Evolutionary conservation across 1,284 basidiomycete genomes (phyloP).

Genomic region (Rhodotorula sp.): DNA sequence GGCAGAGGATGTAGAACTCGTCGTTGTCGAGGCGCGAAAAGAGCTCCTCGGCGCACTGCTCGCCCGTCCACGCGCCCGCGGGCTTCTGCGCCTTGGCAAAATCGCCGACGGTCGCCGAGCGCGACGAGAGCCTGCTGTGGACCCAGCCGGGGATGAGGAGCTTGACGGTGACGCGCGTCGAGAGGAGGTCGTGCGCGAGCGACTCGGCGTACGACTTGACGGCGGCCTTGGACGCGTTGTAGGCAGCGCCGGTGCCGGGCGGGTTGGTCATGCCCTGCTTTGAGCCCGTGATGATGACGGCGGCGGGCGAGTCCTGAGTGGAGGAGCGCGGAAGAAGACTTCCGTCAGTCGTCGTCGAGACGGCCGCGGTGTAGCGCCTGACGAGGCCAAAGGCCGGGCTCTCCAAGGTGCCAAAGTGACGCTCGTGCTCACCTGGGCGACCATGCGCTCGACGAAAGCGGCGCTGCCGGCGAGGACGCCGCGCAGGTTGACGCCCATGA

Average conservation of each 20-base stretch:
- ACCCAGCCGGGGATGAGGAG: conserved; percentile 46
- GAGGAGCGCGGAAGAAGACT: background rate
- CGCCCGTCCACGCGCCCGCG: conserved; percentile 40
- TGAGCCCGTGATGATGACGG: conserved; percentile 43
- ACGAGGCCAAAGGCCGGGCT: background rate
- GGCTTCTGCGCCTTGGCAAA: conserved; percentile 35
- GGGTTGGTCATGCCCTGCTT: conserved; percentile 46
- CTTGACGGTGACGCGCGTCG: conserved; percentile 36
- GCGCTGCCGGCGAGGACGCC: conserved; percentile 44
- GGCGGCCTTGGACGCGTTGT: conserved; percentile 41
- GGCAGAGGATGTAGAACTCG: conserved; percentile 45
- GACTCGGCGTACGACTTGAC: conserved; percentile 39
- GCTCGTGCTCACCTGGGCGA: conserved; percentile 27
- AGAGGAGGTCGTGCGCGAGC: conserved; percentile 35
- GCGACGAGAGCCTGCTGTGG: conserved; percentile 39
- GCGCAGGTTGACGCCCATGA: conserved; percentile 41
- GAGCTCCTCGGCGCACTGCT: conserved; percentile 43
- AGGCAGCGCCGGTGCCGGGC: conserved; percentile 41
- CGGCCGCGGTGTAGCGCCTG: background rate
- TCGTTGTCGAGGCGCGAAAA: conserved; percentile 28
- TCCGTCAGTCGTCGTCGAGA: too few species aligned
- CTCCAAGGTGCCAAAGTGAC: too few species aligned
- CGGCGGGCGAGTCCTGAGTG: conserved; percentile 29
- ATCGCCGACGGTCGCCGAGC: background rate
- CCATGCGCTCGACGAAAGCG: conserved; percentile 42